Evolutionary conservation across 495 filamentous ascomycete species (phyloP), one percentile per base, ranked within the genome.

Genomic region (Sporormia fimetaria): DNA sequence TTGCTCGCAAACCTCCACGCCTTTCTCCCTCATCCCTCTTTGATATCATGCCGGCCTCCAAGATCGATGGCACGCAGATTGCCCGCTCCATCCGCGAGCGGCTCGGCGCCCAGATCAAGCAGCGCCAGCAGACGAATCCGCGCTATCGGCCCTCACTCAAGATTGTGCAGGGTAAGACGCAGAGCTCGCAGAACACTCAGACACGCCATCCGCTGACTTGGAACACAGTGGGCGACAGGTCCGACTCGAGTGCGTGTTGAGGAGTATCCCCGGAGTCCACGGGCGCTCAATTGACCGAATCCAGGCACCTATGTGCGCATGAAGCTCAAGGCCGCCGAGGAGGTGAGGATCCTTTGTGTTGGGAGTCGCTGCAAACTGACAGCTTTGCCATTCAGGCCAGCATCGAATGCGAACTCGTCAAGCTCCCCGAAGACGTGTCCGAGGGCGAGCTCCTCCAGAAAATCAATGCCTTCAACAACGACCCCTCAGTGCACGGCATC

Each of bases 241-340:
- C 82, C 36, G 90, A 98, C 67, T 95, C 88, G 16, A 87, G 88
- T 90, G 67, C 58, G 81, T 63, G n/a, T n/a, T n/a, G n/a, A n/a
- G n/a, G n/a, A n/a, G n/a, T n/a, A n/a, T n/a, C n/a, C n/a, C n/a
- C n/a, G n/a, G n/a, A n/a, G n/a, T n/a, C n/a, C n/a, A n/a, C n/a
- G n/a, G n/a, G n/a, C n/a, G n/a, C n/a, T n/a, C 27, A 26, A 38
- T 49, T 51, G 38, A 54, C 46, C 8, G 33, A 18, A 25, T 8
- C 5, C 31, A 90, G 83, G 80, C 58, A 96, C 90, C 26, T 98
- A 98, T 83, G 87, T 98, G 61, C 85, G 86, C 65, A 98, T 98
- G 90, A 98, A 98, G 66, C 62, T 95, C 55, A 96, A 94, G 70
- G 90, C 90, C 40, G 90, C 90, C 21, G 72, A 87, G 60, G 88